A percentile compares a stretch with the other conserved stretches of the same genome.
phyloP scores from a whole-genome alignment of 805 yeast species.

The Saccharomycopsis schoenii region DNA sequence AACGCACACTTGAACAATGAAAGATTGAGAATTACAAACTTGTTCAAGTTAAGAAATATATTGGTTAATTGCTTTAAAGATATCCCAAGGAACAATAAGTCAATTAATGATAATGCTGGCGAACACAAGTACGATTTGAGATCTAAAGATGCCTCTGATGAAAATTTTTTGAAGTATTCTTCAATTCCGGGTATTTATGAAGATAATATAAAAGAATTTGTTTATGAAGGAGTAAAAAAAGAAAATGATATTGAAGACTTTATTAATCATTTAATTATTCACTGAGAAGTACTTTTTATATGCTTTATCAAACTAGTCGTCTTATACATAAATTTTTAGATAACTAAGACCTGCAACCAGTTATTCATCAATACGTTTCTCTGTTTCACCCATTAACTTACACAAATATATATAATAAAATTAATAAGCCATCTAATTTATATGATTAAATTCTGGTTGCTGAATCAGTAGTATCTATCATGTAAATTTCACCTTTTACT shows the following conservation, averaged over 20 bases:
- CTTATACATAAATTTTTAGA: no score
- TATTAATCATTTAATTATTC: not conserved
- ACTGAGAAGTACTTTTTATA: not conserved
- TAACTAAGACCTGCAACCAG: no score
- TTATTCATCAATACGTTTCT: no score
- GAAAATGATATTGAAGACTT: not conserved
- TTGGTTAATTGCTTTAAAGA: constrained; percentile 43
- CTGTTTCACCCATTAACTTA: no score
- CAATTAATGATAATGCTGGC: not conserved
- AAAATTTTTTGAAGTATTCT: not conserved
- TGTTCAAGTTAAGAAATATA: constrained; percentile 63
- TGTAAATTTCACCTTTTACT: no score
- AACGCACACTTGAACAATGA: constrained; percentile 91
- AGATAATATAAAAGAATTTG: not conserved
- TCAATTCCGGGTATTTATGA: not conserved
- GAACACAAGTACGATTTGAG: not conserved
- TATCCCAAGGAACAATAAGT: constrained; percentile 22
- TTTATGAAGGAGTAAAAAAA: not conserved
- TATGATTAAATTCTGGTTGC: no score
- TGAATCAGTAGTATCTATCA: no score
- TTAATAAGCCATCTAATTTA: no score
- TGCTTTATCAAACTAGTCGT: no score
- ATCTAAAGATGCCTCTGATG: not conserved
- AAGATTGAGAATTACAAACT: constrained; percentile 65
- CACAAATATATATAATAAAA: no score